Percentiles rank a stretch among this genome's conserved stretches.
Evolutionary conservation across 495 filamentous ascomycete genomes (phyloP).

Genomic region (Penicillium paxilli): DNA sequence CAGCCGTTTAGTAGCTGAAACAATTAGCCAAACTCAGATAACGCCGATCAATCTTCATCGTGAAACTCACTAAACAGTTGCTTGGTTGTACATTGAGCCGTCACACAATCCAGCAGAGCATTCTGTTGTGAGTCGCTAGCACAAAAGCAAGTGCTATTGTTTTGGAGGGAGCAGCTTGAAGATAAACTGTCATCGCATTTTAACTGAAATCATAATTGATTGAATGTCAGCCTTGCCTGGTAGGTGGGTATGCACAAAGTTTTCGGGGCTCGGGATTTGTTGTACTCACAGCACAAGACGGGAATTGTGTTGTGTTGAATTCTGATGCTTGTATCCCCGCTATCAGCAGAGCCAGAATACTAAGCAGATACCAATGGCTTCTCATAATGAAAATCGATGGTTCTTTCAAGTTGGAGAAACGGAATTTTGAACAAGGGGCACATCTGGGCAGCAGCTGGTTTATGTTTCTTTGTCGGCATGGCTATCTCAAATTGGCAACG

Average conservation of each 20-base stretch:
- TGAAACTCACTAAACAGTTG: conserved; percentile 21
- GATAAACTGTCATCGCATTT: conserved; percentile 6
- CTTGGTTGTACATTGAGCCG: conserved; percentile 14
- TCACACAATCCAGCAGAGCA: conserved; percentile 10
- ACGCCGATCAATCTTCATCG: background rate
- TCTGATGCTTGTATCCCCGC: background rate
- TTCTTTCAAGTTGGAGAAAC: background rate
- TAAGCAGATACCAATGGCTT: conserved; percentile 1
- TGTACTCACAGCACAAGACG: conserved; percentile 13
- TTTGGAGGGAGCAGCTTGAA: conserved; percentile 8
- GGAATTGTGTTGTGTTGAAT: background rate
- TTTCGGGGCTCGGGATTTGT: background rate
- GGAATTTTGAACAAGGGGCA: background rate
- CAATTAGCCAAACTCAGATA: conserved; percentile 1
- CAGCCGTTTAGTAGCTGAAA: conserved; percentile 19
- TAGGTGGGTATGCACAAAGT: background rate
- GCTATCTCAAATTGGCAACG: conserved; percentile 1
- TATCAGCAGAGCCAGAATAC: conserved; percentile 8
- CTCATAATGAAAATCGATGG: conserved; percentile 3
- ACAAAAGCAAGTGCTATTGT: conserved; percentile 16
- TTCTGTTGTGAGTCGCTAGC: conserved; percentile 2
- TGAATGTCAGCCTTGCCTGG: background rate
- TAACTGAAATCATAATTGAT: conserved; percentile 1
- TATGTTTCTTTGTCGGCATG: conserved; percentile 10
- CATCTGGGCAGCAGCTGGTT: conserved; percentile 1